phyloP scores from a whole-genome alignment of 495 filamentous ascomycete genomes.

The Lasiosphaeriaceae sp. region DNA sequence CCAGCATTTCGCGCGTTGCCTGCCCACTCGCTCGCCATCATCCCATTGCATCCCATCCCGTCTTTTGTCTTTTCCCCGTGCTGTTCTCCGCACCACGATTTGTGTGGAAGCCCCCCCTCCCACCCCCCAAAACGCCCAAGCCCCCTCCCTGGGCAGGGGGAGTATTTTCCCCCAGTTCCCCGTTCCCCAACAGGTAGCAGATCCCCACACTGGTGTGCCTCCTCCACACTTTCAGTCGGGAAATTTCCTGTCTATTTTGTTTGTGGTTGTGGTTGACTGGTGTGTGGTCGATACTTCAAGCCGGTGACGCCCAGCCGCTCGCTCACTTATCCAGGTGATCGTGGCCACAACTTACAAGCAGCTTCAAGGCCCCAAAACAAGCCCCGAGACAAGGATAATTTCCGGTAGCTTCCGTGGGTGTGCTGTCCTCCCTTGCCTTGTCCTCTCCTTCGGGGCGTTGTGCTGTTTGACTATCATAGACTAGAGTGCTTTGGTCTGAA shows the following conservation, averaged over 20 bases:
- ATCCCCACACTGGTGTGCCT: constrained; percentile 1
- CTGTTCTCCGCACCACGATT: constrained; percentile 3
- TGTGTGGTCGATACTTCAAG: background rate
- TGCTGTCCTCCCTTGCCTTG: no score
- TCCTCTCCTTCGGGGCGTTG: no score
- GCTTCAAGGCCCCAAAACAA: no score
- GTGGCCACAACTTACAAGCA: no score
- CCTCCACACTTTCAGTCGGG: constrained; percentile 13
- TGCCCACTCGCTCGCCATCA: background rate
- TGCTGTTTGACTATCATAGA: no score
- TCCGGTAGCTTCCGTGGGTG: no score
- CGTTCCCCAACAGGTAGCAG: constrained; percentile 16
- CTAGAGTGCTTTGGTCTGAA: no score
- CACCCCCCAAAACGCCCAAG: background rate
- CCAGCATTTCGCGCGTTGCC: constrained; percentile 2
- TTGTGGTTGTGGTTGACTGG: background rate
- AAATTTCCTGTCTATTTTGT: constrained; percentile 9
- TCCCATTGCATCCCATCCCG: background rate
- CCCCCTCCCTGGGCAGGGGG: constrained; percentile 1
- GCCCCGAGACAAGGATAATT: no score
- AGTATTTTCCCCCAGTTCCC: constrained; percentile 13
- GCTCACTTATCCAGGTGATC: background rate
- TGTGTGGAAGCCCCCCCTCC: background rate
- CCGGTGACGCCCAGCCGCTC: no score
- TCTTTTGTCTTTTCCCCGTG: background rate